Evolutionary conservation across 352 stramenopile genomes (phyloP), one percentile per base, ranked within the genome.

Genomic region (Globisporangium paroecandrum): DNA sequence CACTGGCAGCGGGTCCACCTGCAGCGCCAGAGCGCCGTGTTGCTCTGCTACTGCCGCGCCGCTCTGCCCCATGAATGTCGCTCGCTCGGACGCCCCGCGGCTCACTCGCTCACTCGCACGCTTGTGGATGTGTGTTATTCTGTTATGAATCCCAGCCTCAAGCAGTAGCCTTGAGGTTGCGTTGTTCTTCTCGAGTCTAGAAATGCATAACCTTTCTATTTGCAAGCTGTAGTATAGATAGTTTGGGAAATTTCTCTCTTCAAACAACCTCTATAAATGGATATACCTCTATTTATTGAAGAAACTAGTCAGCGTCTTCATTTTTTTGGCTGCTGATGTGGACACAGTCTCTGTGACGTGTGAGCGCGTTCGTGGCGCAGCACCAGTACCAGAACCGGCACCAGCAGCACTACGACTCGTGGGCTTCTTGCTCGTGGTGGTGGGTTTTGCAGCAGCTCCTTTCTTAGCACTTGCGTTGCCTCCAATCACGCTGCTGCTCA

Each of bases 251-350:
- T 13, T 49, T 5, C 10, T 32, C 36, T 69, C 7, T 24, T 49
- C 49, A 24, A 10, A 10, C 9, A 1, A 61, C 10, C 58, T 75
- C 51, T 62, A 70, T 70, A 64, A 56, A 66, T 60, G 41, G n/a
- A 68, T 66, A 41, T 4, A 12, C 20, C 27, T 77, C 51, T 84
- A 89, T 75, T 84, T 84, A 38, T 75, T 82, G 69, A 93, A 91
- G 58, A 90, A 93, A 7, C 69, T 85, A 6, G 72, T 71, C 61
- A 93, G 81, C 24, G 78, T 80, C 74, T 87, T 90, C 58, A 85
- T 58, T 24, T 78, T 74, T 60, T 88, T 90, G 10, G 59, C 32
- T 22, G 38, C 49, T 25, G 56, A 41, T n/a, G 41, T 24, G 53
- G 67, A 51, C 41, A 63, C 60, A 22, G 43, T 32, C 64, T 77